Evolutionary conservation across 306 rosid species (phyloP), one percentile per base, ranked within the genome.

Genomic region (Ormosia semicastrata): DNA sequence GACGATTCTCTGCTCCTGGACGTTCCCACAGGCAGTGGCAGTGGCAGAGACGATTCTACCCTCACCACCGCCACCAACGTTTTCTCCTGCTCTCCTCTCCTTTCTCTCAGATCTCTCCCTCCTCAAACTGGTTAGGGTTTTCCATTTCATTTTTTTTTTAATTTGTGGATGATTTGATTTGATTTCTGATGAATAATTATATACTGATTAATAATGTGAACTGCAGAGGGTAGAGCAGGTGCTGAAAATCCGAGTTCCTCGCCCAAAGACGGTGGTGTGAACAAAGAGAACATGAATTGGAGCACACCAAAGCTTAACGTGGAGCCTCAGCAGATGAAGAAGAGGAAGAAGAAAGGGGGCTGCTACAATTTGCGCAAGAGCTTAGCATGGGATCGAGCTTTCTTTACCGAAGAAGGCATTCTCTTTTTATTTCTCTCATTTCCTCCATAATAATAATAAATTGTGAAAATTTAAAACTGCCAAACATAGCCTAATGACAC

Each of bases 321-420:
- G 72, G 91, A 78, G 84, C 90, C 89, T 39, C 97, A 89, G 44
- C 80, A 90, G 83, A 93, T 91, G 98, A 95, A 92, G 97, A 95
- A 92, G 85, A 87, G 88, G 89, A 95, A 89, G 88, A 94, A 88
- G 85, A 95, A 87, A 54, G 84, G 83, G 4, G 92, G 91, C 13
- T 95, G 95, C 29, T 95, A 69, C 88, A 93, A 92, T 81, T 84
- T 95, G 88, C 94, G 99, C 33, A 93, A 93, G 84, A 95, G 99
- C 89, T 87, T 95, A 41, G 99, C 98, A 8, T 95, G 99, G 99
- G 86, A 93, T 75, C 89, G 92, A 68, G 99, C 99, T 65, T 95
- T 95, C 85, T 93, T 90, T 32, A 92, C 95, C 0, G 99, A 95
- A 73, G 88, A 93, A 93, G 98, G 99, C 66, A 79, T 50, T 64